phyloP scores from a whole-genome alignment of 495 filamentous ascomycete species.

The Trichoderma asperelloides region DNA sequence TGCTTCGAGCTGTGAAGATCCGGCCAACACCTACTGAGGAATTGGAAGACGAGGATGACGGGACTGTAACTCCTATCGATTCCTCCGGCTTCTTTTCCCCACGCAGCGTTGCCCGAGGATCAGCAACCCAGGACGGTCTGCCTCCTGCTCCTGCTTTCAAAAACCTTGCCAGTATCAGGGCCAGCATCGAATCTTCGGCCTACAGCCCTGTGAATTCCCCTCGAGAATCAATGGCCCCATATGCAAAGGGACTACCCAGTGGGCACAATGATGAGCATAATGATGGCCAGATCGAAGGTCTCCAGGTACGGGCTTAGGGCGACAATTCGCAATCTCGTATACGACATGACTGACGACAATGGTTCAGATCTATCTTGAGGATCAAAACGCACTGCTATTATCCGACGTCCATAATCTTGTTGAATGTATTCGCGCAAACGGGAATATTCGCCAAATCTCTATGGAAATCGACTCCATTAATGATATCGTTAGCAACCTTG shows the following conservation, averaged over 20 bases:
- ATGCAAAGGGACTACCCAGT: constrained; percentile 23
- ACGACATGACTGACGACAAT: constrained; percentile 19
- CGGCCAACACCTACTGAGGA: constrained; percentile 63
- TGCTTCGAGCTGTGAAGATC: constrained; percentile 77
- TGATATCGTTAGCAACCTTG: constrained; percentile 59
- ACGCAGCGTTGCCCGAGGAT: constrained; percentile 27
- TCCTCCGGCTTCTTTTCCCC: constrained; percentile 46
- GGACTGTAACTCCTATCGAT: constrained; percentile 43
- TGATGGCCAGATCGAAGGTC: background rate
- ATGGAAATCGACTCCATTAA: constrained; percentile 64
- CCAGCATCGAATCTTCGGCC: constrained; percentile 43
- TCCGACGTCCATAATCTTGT: constrained; percentile 77
- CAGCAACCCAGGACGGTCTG: constrained; percentile 28
- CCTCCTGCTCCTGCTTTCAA: constrained; percentile 40
- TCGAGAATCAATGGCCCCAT: constrained; percentile 34
- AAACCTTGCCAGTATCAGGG: constrained; percentile 31
- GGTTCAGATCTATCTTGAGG: constrained; percentile 62
- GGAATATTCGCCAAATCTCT: constrained; percentile 54
- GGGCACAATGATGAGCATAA: constrained; percentile 21
- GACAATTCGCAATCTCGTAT: constrained; percentile 11
- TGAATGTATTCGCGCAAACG: constrained; percentile 63
- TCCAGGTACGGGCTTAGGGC: background rate
- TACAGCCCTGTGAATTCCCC: constrained; percentile 48
- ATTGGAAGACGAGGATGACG: constrained; percentile 66
- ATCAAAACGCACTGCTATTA: constrained; percentile 72